Base-by-base conservation (phyloP, 208 protist species). In the Borovskyia barvae region DNA sequence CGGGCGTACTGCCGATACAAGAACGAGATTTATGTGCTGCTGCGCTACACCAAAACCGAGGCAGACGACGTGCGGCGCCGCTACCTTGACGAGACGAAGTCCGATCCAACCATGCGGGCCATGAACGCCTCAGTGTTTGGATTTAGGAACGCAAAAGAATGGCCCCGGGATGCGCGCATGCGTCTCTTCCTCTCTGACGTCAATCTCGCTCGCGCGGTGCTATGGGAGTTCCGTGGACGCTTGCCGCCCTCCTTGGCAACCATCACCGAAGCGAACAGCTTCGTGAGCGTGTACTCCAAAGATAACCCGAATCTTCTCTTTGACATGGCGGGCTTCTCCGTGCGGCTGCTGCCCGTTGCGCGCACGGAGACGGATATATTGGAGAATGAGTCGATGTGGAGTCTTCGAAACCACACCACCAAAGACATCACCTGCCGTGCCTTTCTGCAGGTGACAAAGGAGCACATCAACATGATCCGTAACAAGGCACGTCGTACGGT, bases 301-400 rank as follows among this genome's bases (percentile, higher is more conserved):
- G 98, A 99, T 75, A 99, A 99, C 86, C 99, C 99, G 9, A 99
- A 99, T 80, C 50, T 99, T 35, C 91, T 99, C 28, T 99, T 99
- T 76, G 93, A 97, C 55, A 99, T 99, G 97, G 92, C 86, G 43
- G 98, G 98, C 36, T 99, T 99, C 81, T 99, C 99, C 60, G 80
- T 99, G 39, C 90, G 97, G 22, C 88, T 99, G 32, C 72, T 93
- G 57, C 90, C 93, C 1, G 85, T 94, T n/a, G 66, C 72, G 56
- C 89, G 99, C 39, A 94, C 94, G 25, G 69, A 92, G 46, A 82
- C 89, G 67, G 92, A 98, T 26, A 80, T 93, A 9, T 81, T 93
- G 20, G 88, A 98, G 49, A 93, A 77, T 60, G 99, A 99, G 75
- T 98, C 98, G 17, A 99, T 99, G 59, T 99, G 99, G 99, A 98